Evolutionary conservation across 176 grass and related monocot species (phyloP), one percentile per base, ranked within the genome.

Genomic region (Zoysia pacifica): DNA sequence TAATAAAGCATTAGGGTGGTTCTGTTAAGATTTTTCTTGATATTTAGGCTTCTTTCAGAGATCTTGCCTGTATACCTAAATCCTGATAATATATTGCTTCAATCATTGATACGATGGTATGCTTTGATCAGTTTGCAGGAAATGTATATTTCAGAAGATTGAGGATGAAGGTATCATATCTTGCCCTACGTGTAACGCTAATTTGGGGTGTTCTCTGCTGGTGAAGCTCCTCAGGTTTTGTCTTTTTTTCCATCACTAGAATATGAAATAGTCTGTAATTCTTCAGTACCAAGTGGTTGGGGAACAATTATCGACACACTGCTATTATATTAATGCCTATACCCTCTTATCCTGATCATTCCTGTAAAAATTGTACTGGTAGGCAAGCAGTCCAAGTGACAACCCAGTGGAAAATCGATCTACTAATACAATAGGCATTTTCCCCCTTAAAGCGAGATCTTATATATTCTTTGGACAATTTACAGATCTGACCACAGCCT

Each of bases 81-180:
- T 68, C 38, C 12, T 70, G 20, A 47, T 18, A 4, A 68, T 47
- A 37, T 36, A 48, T 14, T 82, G 12, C 46, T 73, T 73, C 47
- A 65, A 1, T 62, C 35, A 45, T 65, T 2, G 15, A 65, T 20
- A 35, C 11, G 16, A 4, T 54, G 3, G 1, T 20, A 40, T 44
- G 12, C 15, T 79, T 51, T 52, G 58, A 48, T 44, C 74, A 86
- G 88, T 90, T 90, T 90, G 88, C 79, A 82, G 79, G 64, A 55
- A 79, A 65, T 90, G 88, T 69, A 90, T 86, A 78, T 70, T 54
- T 79, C 74, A 83, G 45, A 86, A 86, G 76, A 59, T 90, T 10
- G 28, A 16, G 3, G 84, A 79, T n/a, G 79, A 86, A 54, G 61
- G 79, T 46, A 10, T 73, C 16, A 72, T 64, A 35, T 83, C 54